phyloP scores from a whole-genome alignment of 2,329 filamentous ascomycete genomes.

The Zalaria obscura region DNA sequence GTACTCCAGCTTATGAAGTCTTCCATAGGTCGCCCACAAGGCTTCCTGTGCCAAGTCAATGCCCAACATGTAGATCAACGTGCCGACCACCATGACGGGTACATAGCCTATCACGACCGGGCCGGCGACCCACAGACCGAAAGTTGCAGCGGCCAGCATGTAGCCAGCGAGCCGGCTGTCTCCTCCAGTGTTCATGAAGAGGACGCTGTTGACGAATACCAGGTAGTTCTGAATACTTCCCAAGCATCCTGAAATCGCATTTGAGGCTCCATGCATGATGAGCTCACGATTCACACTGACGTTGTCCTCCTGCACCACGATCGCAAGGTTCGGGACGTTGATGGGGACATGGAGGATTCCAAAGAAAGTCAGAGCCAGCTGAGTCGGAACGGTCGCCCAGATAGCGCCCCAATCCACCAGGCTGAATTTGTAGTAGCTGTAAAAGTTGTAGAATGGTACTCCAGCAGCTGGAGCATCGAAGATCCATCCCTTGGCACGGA shows the following conservation, averaged over 20 bases:
- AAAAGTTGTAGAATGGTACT: conserved; percentile 96
- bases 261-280: conserved; percentile 84
- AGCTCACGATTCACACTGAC: conserved; percentile 82
- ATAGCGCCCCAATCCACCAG: conserved; percentile 70
- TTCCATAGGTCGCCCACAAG: conserved; percentile 75
- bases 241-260: conserved; percentile 70
- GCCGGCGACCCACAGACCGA: conserved; percentile 70
- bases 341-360: conserved; percentile 95
- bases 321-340: conserved; percentile 85
- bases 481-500: conserved; percentile 74
- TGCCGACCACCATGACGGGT: conserved; percentile 91
- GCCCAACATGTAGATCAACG: conserved; percentile 85
- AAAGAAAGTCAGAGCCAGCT: conserved; percentile 96
- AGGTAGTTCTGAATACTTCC: conserved; percentile 94
- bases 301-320: conserved; percentile 84
- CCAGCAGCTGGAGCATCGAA: conserved; percentile 73
- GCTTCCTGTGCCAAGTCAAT: conserved; percentile 87
- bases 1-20: conserved; percentile 77
- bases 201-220: conserved; percentile 93
- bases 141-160: conserved; percentile 68
- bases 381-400: conserved; percentile 73
- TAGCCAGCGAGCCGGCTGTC: conserved; percentile 75
- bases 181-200: conserved; percentile 89
- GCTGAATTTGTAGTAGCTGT: conserved; percentile 62
- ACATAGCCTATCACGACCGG: conserved; percentile 86